These are phyloP conservation scores for Leucaena leucocephala DNA, from an alignment of 306 rosid species.

Conservation along the genomic window DNA sequence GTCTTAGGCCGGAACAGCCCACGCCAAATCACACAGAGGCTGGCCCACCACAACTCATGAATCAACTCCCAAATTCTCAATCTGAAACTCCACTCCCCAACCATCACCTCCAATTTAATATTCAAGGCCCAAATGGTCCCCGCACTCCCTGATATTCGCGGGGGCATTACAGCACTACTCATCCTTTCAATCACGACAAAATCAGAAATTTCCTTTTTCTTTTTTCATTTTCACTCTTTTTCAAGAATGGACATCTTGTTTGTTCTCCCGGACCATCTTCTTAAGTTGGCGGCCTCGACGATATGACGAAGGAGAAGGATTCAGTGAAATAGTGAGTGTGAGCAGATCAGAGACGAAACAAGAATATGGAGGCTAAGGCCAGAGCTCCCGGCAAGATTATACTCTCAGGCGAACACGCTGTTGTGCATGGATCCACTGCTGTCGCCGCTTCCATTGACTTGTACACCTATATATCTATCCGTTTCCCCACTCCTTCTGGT, in stretches of 20 bases:
- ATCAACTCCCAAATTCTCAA: not conserved
- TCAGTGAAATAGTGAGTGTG: constrained; percentile 4
- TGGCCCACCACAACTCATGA: not conserved
- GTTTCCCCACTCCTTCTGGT: constrained; percentile 74
- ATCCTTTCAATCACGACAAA: not conserved
- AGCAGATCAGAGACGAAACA: not conserved
- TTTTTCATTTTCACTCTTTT: not conserved
- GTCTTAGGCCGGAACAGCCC: not conserved
- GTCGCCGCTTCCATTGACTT: constrained; percentile 82
- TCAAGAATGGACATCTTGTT: not conserved
- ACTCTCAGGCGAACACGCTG: constrained; percentile 92
- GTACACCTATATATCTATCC: constrained; percentile 76
- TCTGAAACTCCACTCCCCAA: not conserved
- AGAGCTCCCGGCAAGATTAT: constrained; percentile 96
- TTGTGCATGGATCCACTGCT: constrained; percentile 95
- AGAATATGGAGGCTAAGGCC: constrained; percentile 72
- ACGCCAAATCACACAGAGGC: not conserved
- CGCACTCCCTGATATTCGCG: not conserved
- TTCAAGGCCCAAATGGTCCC: not conserved
- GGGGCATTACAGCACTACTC: not conserved
- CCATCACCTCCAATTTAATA: not conserved
- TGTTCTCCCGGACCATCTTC: not conserved
- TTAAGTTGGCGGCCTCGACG: not conserved
- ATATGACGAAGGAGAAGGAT: not conserved
- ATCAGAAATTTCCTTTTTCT: not conserved